Conservation (phyloP, 2,329 filamentous ascomycete species). For the Colletotrichum sp. region DNA sequence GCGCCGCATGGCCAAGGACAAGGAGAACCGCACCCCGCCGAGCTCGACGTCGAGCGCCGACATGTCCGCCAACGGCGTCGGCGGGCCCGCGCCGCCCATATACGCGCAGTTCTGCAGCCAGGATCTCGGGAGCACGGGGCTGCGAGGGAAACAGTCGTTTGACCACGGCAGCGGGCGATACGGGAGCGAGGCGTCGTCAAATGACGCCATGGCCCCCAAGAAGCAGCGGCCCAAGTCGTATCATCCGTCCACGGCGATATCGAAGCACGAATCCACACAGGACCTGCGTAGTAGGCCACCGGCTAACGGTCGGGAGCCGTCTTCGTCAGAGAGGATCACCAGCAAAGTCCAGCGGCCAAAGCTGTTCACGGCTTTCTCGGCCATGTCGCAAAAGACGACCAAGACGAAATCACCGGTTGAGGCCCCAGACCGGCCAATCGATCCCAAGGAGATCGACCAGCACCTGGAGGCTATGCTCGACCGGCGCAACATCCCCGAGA, state of each 20-base stretch:
- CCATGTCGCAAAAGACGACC: constrained; percentile 39
- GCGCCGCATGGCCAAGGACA: constrained; percentile 64
- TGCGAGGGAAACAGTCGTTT: constrained; percentile 22
- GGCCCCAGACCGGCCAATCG: constrained; percentile 57
- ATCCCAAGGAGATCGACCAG: constrained; percentile 59
- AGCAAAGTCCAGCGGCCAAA: constrained; percentile 47
- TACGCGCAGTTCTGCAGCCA: constrained; percentile 75
- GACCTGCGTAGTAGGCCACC: constrained; percentile 19
- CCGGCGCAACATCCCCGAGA: constrained; percentile 89
- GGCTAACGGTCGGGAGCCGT: constrained; percentile 12
- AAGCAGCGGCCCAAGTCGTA: constrained; percentile 59
- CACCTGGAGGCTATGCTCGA: constrained; percentile 73
- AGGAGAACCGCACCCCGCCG: constrained; percentile 79
- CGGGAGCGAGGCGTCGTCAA: constrained; percentile 10
- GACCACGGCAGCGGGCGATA: constrained; percentile 13
- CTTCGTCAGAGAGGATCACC: constrained; percentile 25
- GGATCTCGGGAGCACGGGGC: constrained; percentile 28
- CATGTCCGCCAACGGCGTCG: constrained; percentile 24
- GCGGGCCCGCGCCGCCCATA: constrained; percentile 65
- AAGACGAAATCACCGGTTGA: constrained; percentile 36
- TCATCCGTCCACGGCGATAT: constrained; percentile 35
- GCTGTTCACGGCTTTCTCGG: constrained; percentile 42
- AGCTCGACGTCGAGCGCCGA: constrained; percentile 46
- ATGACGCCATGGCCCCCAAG: not conserved
- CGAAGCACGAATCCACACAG: constrained; percentile 27